These are phyloP conservation scores for Cladobotryum protrusum DNA, from an alignment of 2,329 filamentous ascomycete species.

Conservation along the genomic window DNA sequence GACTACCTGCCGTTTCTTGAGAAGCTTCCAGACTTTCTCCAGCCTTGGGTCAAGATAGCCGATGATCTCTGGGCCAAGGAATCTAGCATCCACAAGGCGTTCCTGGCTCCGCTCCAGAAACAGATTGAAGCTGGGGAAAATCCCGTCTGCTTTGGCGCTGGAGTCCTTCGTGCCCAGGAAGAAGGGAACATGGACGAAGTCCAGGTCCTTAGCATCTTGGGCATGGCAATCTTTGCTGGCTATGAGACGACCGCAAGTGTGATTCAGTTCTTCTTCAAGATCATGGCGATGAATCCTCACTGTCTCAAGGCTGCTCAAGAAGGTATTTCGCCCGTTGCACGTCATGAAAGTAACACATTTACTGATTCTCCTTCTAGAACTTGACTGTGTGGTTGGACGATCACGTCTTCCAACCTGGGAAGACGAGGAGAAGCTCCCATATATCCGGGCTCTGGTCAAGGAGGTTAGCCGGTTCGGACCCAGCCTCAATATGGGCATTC, in stretches of 20 bases:
- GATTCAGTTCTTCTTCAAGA: background rate
- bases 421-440: conserved; percentile 39
- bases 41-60: conserved; percentile 7
- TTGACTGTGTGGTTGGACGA: conserved; percentile 37
- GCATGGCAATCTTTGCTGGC: background rate
- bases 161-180: background rate
- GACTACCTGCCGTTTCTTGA: conserved; percentile 10
- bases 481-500: background rate
- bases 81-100: background rate
- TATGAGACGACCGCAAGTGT: background rate
- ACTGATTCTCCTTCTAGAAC: conserved; percentile 22
- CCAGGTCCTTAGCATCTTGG: background rate
- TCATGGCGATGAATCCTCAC: conserved; percentile 6
- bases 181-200: background rate
- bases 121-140: background rate
- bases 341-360: background rate
- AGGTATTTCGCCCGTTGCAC: conserved; percentile 16
- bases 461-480: conserved; percentile 15
- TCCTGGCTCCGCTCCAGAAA: background rate
- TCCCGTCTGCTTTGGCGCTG: background rate
- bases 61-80: background rate
- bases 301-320: conserved; percentile 14
- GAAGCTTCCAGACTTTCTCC: background rate
- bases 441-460: conserved; percentile 27
- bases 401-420: conserved; percentile 36